A percentile compares a stretch with the other conserved stretches of the same genome.
Conservation (phyloP, 805 yeast species). For the Pichia cabralensis region DNA sequence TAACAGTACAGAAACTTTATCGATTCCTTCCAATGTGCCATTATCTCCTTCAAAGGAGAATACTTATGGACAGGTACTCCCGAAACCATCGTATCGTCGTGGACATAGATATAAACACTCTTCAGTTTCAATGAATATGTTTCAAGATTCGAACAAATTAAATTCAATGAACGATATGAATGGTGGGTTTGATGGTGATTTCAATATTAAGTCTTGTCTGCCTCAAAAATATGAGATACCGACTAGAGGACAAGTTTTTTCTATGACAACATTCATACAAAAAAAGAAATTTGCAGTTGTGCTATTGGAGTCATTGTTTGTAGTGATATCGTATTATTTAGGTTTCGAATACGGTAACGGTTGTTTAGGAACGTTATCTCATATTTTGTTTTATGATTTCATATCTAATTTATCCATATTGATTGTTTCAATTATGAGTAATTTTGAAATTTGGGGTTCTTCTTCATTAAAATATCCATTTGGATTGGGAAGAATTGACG, state of each 20-base stretch:
- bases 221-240: conserved; percentile 71
- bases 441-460: conserved; percentile 85
- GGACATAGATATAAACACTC: conserved; percentile 96
- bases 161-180: no score
- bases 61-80: conserved; percentile 9
- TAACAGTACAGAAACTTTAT: conserved; percentile 11
- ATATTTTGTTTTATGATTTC: conserved; percentile 79
- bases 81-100: conserved; percentile 64
- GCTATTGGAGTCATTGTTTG: conserved; percentile 40
- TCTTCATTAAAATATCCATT: conserved; percentile 81
- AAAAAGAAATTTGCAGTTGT: conserved; percentile 52
- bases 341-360: conserved; percentile 51
- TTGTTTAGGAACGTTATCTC: conserved; percentile 70
- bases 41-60: background rate
- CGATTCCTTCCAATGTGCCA: background rate
- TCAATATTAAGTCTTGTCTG: no score
- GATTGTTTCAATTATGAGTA: conserved; percentile 71
- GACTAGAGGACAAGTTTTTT: conserved; percentile 48
- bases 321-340: conserved; percentile 45
- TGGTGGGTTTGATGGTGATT: no score
- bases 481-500: conserved; percentile 88
- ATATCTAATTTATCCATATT: conserved; percentile 63
- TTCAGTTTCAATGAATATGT: conserved; percentile 90
- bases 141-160: no score
- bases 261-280: conserved; percentile 51